Percentiles rank a stretch among this genome's conserved stretches.
Conservation (phyloP, 371 early-diverging fungal genomes). For the Rhizopus arrhizus region DNA sequence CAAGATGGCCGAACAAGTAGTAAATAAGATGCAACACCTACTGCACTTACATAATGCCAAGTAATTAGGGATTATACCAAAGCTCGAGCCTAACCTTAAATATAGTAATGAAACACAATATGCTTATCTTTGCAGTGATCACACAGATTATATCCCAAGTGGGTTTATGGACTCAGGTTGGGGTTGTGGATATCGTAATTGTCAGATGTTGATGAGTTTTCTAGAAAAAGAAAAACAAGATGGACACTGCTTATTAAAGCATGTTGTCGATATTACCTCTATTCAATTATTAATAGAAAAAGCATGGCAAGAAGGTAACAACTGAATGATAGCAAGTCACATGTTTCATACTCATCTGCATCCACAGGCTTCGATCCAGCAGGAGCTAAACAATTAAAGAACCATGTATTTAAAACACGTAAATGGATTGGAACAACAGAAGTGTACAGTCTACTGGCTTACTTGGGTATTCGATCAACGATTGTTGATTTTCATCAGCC, state of each 20-base stretch:
- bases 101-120: conserved; percentile 30
- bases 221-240: conserved; percentile 41
- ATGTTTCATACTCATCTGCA: not conserved
- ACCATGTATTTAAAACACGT: conserved; percentile 59
- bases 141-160: conserved; percentile 49
- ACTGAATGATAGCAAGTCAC: not conserved
- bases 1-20: conserved; percentile 39
- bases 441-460: conserved; percentile 64
- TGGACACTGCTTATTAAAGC: conserved; percentile 32
- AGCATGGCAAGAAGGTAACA: conserved; percentile 66
- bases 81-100: conserved; percentile 42
- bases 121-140: conserved; percentile 49
- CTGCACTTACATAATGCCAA: not conserved
- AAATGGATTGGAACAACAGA: conserved; percentile 87
- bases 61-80: conserved; percentile 43
- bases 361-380: conserved; percentile 61
- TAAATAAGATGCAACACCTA: conserved; percentile 13
- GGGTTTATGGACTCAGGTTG: conserved; percentile 63
- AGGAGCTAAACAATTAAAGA: conserved; percentile 68
- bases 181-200: conserved; percentile 81
- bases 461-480: conserved; percentile 61
- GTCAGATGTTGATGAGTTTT: conserved; percentile 70
- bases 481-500: conserved; percentile 72
- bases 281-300: conserved; percentile 67
- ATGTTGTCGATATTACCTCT: conserved; percentile 53